These are phyloP conservation scores for Penicillium ucsense DNA, from an alignment of 495 filamentous ascomycete species.

Conservation along the genomic window DNA sequence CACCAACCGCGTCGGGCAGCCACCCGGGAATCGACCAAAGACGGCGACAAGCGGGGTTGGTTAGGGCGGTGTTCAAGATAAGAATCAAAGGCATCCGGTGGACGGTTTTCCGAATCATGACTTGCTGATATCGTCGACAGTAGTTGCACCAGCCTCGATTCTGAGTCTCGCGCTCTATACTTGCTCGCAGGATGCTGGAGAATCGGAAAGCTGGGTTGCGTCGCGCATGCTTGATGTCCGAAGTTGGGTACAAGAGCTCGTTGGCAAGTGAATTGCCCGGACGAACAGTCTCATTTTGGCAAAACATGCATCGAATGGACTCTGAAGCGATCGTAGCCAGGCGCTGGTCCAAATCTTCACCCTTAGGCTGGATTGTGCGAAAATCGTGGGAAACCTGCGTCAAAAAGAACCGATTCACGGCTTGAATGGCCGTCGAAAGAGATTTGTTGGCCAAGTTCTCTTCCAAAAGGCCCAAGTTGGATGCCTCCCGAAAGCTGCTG, in stretches of 20 bases:
- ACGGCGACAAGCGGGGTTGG: constrained; percentile 57
- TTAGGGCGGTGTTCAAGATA: constrained; percentile 72
- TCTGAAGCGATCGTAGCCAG: constrained; percentile 45
- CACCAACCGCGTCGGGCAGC: constrained; percentile 85
- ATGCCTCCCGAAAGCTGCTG: constrained; percentile 64
- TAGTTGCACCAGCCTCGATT: constrained; percentile 83
- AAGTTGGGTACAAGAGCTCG: constrained; percentile 71
- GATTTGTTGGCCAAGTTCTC: constrained; percentile 63
- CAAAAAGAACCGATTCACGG: constrained; percentile 66
- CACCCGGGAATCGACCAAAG: constrained; percentile 82
- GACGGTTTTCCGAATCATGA: constrained; percentile 70
- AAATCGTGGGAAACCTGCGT: constrained; percentile 63
- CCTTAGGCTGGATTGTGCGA: constrained; percentile 47
- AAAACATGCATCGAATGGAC: constrained; percentile 71
- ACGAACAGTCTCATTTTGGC: constrained; percentile 64
- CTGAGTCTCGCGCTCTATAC: constrained; percentile 74
- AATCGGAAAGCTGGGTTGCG: constrained; percentile 54
- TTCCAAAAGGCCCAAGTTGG: constrained; percentile 65
- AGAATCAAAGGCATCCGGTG: constrained; percentile 71
- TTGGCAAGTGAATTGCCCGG: constrained; percentile 62
- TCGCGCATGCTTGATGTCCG: constrained; percentile 37
- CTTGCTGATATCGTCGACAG: constrained; percentile 76
- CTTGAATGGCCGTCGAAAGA: constrained; percentile 65
- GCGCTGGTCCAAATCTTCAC: constrained; percentile 48
- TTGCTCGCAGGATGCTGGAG: constrained; percentile 73